Conservation (phyloP, 2,329 filamentous ascomycete species). For the Hypomyces rosellus region DNA sequence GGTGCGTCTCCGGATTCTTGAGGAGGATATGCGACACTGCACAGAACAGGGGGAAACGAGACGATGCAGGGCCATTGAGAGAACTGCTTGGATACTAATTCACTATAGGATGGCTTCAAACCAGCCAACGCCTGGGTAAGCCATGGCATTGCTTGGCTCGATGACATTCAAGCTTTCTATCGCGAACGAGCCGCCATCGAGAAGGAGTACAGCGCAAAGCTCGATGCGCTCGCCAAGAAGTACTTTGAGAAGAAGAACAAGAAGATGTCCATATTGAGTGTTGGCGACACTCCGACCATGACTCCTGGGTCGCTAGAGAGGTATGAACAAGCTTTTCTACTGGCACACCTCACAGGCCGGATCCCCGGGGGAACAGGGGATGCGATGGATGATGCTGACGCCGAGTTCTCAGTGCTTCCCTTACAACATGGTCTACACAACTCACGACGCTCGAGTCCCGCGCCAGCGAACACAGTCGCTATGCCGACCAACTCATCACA, state of each 20-base stretch:
- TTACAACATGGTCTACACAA: constrained; percentile 96
- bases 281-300: constrained; percentile 86
- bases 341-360: not conserved
- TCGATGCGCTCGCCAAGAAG: constrained; percentile 83
- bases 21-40: not conserved
- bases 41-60: not conserved
- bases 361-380: not conserved
- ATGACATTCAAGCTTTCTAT: constrained; percentile 96
- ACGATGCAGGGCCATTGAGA: not conserved
- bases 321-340: constrained; percentile 30
- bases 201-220: constrained; percentile 90
- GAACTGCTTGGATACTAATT: not conserved
- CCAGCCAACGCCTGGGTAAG: constrained; percentile 87
- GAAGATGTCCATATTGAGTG: constrained; percentile 80
- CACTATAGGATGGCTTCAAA: constrained; percentile 85
- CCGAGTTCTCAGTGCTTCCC: constrained; percentile 59
- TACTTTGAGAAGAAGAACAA: constrained; percentile 96
- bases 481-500: constrained; percentile 67
- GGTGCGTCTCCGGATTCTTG: constrained; percentile 44
- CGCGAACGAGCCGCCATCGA: constrained; percentile 89
- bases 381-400: constrained; percentile 1
- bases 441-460: constrained; percentile 82
- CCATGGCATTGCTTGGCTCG: constrained; percentile 87
- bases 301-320: constrained; percentile 93
- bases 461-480: constrained; percentile 83